Evolutionary conservation across 352 stramenopile species (phyloP), one percentile per base, ranked within the genome.

Genomic region (Pythium brassicae): DNA sequence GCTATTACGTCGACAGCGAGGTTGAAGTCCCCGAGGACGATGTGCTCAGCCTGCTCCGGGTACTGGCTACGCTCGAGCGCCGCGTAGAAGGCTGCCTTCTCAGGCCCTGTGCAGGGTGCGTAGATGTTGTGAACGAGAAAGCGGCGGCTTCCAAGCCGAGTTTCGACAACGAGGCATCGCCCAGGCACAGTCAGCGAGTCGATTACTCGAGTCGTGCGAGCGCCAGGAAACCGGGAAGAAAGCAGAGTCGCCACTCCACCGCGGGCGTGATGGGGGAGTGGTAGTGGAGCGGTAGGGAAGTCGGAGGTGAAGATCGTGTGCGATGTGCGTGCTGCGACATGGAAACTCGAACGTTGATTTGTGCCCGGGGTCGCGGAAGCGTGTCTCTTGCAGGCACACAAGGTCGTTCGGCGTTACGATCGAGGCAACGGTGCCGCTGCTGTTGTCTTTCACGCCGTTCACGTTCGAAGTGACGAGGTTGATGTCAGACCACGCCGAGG

Each of bases 11-110:
- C 47, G 35, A 65, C 34, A 5, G 34, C 29, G 9, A 61, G 10
- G 25, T 67, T 64, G 58, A 61, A 53, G 46, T 67, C 59, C 4
- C 63, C 63, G n/a, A 50, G 56, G 4, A 63, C 62, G 22, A 65
- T 46, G 39, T 68, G 62, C 3, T 40, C 7, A 43, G 39, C 59
- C 11, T 40, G 2, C 15, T 48, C 19, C 35, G 46, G 48, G 2
- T 54, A 54, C 8, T 45, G 48, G 3, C 7, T 11, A 27, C 48
- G 19, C 7, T 19, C 27, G 19, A 66, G 47, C 43, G 9, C 1
- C 1, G n/a, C 25, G 22, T 39, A 62, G 49, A 66, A 61, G 17
- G 25, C 1, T 9, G 29, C 45, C 23, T 53, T 48, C 23, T 45
- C 25, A 0, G 34, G 9, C 14, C 7, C 39, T 9, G 17, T 40